Base-by-base conservation (phyloP, 148 eudicot genomes). In the Amaranthus palmeri region DNA sequence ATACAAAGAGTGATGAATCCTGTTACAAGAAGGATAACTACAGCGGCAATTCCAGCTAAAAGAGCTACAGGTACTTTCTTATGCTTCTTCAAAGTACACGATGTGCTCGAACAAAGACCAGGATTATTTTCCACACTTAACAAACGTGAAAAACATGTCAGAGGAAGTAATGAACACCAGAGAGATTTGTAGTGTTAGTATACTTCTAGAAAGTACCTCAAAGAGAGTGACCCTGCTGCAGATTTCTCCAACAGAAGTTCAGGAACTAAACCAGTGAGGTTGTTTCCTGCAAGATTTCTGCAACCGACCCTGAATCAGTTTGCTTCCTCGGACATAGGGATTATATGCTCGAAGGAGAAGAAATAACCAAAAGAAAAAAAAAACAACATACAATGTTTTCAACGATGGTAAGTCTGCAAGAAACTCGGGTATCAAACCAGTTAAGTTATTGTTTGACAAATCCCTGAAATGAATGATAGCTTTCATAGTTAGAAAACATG, bases 361-460 rank as follows among this genome's bases (percentile, higher is more conserved):
- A 70, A 11, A 58, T 8, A 53, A 49, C 5, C 4, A 7, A 42
- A 8, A 18, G 51, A 58, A n/a, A n/a, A 18, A 62, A 36, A 12
- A 55, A 3, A 18, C 15, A 48, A 61, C 11, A 6, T 8, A 86
- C 89, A 86, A 61, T 68, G 56, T 52, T 67, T 54, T 77, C 60
- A 86, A 64, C 15, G 41, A 49, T 41, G 79, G 55, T 11, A 86
- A 57, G 36, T 67, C 49, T 45, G 83, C 58, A 2, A 83, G 57
- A 70, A 70, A 80, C 6, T 74, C 83, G 0, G 86, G 89, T 36
- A 86, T 71, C 61, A 36, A 8, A 36, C 89, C 89, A 10, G 73
- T 77, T 11, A 86, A 75, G 69, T 71, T 74, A 52, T 86, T 86
- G 68, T 79, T 55, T 7, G 89, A 86, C 62, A 86, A 76, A 72